Percentiles rank a stretch among this genome's conserved stretches.
Evolutionary conservation across 2,329 filamentous ascomycete species (phyloP).

Genomic region (Ilyonectria mors-panacis): DNA sequence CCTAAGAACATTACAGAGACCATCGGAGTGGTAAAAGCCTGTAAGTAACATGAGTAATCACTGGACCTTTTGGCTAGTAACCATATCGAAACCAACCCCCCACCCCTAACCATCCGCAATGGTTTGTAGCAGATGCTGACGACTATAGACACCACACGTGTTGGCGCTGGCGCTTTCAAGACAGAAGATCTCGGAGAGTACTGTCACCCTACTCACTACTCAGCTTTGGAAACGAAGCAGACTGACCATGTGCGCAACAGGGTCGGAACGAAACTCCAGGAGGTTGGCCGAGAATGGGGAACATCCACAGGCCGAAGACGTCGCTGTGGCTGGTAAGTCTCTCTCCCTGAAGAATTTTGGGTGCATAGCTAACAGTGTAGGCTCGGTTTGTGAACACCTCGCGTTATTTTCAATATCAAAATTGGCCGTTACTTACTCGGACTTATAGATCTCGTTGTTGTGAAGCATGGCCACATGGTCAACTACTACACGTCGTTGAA

Average conservation of each 20-base stretch:
- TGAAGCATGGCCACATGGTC: slow-evolving; percentile 73
- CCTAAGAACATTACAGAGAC: slow-evolving; percentile 11
- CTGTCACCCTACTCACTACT: background rate
- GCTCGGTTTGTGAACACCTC: slow-evolving; percentile 31
- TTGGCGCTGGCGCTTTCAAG: slow-evolving; percentile 74
- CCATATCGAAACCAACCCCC: too few species aligned
- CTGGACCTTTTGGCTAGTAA: background rate
- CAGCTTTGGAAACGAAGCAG: background rate
- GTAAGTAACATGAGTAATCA: background rate
- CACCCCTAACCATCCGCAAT: background rate
- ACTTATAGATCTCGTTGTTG: slow-evolving; percentile 74
- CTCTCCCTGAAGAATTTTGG: background rate
- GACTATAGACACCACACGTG: slow-evolving; percentile 69
- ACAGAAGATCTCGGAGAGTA: slow-evolving; percentile 65
- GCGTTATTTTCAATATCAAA: background rate
- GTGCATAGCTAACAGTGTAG: background rate
- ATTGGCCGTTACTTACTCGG: background rate
- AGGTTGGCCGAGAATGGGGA: slow-evolving; percentile 58
- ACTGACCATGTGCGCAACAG: slow-evolving; percentile 54
- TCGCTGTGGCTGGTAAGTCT: slow-evolving; percentile 22
- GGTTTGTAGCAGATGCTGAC: background rate
- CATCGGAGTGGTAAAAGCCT: slow-evolving; percentile 22
- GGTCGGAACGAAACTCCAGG: slow-evolving; percentile 36
- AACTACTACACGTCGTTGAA: slow-evolving; percentile 74
- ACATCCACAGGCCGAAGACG: slow-evolving; percentile 23